Base-by-base conservation (phyloP, 257 asterid genomes). In the Petunia axillaris region DNA sequence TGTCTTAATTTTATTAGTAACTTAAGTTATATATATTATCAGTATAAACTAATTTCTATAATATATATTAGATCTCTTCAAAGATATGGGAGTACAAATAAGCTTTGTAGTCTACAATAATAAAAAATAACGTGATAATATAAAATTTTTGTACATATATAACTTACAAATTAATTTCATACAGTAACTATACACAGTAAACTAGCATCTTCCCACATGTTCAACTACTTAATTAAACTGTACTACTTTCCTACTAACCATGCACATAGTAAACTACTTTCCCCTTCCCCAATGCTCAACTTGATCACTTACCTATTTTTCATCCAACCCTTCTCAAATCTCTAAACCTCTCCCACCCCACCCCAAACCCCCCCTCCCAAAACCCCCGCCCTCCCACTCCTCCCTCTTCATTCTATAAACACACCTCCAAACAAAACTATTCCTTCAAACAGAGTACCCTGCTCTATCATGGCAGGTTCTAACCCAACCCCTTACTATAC, bases 391-490 rank as follows among this genome's bases (percentile, higher is more conserved):
- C 6, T 3, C 38, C 13, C 1, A 57, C 2, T 50, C 43, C 43
- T 35, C 43, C 0, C 3, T 4, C 2, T 48, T 46, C 35, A 16
- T 48, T 46, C 60, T 71, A 71, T 71, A 71, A 71, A 68, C 76
- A 4, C 40, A 57, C 9, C 41, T 1, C 6, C 76, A n/a, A 44
- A 9, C 10, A 68, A 8, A 68, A 48, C 60, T 35, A 6, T 46
- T 43, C 60, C 43, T 48, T 25, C n/a, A 70, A 70, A 43, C 39
- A 68, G 67, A 44, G 66, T 15, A 25, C 53, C 58, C 25, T 25
- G 14, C 15, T 58, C 76, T 44, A 13, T 50, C 76, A 78, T 78
- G 81, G 81, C 64, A 44, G 81, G 81, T 52, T 35, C 75, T 5
- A 62, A 46, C 16, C n/a, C 75, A 76, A 76, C 52, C 10, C 37